These are phyloP conservation scores for Torulaspora delbrueckii DNA, from an alignment of 805 yeast genomes.

Conservation along the genomic window DNA sequence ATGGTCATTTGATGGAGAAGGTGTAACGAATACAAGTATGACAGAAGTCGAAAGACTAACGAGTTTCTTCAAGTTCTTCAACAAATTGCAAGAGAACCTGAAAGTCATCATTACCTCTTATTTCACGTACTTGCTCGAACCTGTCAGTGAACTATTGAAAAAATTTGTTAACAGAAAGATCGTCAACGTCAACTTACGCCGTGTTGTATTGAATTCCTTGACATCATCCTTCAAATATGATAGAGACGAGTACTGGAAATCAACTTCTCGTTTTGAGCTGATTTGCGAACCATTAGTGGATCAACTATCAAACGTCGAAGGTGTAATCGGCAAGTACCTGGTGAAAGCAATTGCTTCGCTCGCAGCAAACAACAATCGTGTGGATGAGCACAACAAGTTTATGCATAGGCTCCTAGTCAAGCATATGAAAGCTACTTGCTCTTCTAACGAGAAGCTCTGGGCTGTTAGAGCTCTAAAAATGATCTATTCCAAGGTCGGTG, in stretches of 20 bases:
- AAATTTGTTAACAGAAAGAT: slow-evolving; percentile 43
- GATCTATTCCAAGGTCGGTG: slow-evolving; percentile 87
- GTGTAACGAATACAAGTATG: slow-evolving; percentile 43
- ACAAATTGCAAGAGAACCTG: slow-evolving; percentile 74
- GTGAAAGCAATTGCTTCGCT: slow-evolving; percentile 76
- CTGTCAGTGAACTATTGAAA: slow-evolving; percentile 53
- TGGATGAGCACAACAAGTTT: slow-evolving; percentile 66
- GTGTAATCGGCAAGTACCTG: slow-evolving; percentile 69
- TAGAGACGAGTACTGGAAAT: slow-evolving; percentile 92
- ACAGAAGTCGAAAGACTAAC: slow-evolving; percentile 53
- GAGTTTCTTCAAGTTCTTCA: slow-evolving; percentile 82
- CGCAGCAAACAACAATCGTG: slow-evolving; percentile 63
- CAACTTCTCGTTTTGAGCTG: slow-evolving; percentile 75
- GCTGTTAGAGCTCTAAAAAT: slow-evolving; percentile 73
- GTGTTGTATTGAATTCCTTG: slow-evolving; percentile 68
- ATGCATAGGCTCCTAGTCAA: slow-evolving; percentile 59
- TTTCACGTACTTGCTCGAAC: slow-evolving; percentile 78
- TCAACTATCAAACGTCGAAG: slow-evolving; percentile 67
- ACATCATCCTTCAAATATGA: slow-evolving; percentile 81
- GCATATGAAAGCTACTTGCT: slow-evolving; percentile 62
- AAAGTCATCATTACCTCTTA: slow-evolving; percentile 85
- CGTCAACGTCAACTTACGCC: slow-evolving; percentile 54
- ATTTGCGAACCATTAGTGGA: slow-evolving; percentile 56
- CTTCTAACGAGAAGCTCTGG: slow-evolving; percentile 64
- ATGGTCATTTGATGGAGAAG: slow-evolving; percentile 91